Conservation (phyloP, 2,329 filamentous ascomycete species). For the Arthrobotrys musiformis region DNA sequence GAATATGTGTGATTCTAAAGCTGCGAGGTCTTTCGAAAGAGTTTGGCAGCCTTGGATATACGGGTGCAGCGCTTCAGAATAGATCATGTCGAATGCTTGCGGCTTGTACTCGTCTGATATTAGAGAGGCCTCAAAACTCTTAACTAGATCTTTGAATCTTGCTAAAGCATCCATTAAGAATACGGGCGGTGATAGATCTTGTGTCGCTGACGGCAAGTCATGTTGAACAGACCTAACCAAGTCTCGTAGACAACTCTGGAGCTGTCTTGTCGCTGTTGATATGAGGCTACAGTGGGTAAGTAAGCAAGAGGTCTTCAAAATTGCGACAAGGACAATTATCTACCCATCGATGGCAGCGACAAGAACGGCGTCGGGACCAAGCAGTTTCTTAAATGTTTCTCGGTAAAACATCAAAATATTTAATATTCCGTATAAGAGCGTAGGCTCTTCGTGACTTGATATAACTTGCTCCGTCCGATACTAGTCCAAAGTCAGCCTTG, state of each 20-base stretch:
- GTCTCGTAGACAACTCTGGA: slow-evolving; percentile 82
- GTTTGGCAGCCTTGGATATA: slow-evolving; percentile 81
- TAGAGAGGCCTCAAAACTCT: slow-evolving; percentile 85
- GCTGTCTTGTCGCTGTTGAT: slow-evolving; percentile 81
- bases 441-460: slow-evolving; percentile 89
- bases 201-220: slow-evolving; percentile 75
- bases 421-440: slow-evolving; percentile 86
- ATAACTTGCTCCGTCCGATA: slow-evolving; percentile 84
- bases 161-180: slow-evolving; percentile 85
- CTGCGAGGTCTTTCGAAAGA: slow-evolving; percentile 71
- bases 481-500: slow-evolving; percentile 24
- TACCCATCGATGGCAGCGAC: slow-evolving; percentile 71
- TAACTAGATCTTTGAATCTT: slow-evolving; percentile 80
- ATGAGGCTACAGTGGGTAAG: slow-evolving; percentile 69
- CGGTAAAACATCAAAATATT: slow-evolving; percentile 91
- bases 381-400: slow-evolving; percentile 81
- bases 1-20: slow-evolving; percentile 75
- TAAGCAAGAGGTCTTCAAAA: background rate
- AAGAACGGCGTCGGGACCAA: slow-evolving; percentile 76
- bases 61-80: slow-evolving; percentile 84
- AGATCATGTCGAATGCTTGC: slow-evolving; percentile 77
- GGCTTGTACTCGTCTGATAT: slow-evolving; percentile 71
- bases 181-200: slow-evolving; percentile 79
- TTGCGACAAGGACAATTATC: background rate
- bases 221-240: slow-evolving; percentile 79